These are phyloP conservation scores for Ceriops zippeliana DNA, from an alignment of 345 rosid species.

Conservation along the genomic window DNA sequence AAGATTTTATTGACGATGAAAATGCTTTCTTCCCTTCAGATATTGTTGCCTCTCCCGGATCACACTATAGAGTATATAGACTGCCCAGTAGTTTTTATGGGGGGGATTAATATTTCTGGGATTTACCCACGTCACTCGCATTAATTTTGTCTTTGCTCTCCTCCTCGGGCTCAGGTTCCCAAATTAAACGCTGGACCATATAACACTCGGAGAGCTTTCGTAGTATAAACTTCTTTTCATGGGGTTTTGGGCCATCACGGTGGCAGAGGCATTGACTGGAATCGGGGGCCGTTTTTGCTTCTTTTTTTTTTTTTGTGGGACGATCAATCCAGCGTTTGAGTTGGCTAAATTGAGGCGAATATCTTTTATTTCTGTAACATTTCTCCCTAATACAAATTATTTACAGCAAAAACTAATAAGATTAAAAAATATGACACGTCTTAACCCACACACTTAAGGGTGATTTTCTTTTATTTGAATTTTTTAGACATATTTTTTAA, in stretches of 20 bases:
- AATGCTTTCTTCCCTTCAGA: no score
- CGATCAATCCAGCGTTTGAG: neutral
- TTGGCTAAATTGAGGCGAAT: neutral
- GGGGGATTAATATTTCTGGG: constrained; percentile 26
- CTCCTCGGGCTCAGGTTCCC: constrained; percentile 23
- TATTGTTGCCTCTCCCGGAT: no score
- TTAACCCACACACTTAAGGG: no score
- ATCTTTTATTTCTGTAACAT: no score
- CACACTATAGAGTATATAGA: no score
- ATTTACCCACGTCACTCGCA: constrained; percentile 29
- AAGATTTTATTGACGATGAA: no score
- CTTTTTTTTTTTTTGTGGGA: no score
- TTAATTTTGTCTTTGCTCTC: constrained; percentile 31
- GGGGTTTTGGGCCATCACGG: constrained; percentile 27
- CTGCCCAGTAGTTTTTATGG: constrained; percentile 35
- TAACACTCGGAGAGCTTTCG: constrained; percentile 20
- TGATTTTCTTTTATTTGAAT: no score
- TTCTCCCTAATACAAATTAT: no score
- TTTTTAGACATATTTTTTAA: no score
- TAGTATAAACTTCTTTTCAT: constrained; percentile 5
- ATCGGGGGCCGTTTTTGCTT: neutral
- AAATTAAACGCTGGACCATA: constrained; percentile 28
- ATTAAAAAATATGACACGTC: no score
- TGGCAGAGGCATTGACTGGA: constrained; percentile 23
- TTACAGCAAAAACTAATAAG: no score